A percentile compares a stretch with the other conserved stretches of the same genome.
Evolutionary conservation across 208 protist species (phyloP).

Genomic region (Acanthamoeba lugdunensis): DNA sequence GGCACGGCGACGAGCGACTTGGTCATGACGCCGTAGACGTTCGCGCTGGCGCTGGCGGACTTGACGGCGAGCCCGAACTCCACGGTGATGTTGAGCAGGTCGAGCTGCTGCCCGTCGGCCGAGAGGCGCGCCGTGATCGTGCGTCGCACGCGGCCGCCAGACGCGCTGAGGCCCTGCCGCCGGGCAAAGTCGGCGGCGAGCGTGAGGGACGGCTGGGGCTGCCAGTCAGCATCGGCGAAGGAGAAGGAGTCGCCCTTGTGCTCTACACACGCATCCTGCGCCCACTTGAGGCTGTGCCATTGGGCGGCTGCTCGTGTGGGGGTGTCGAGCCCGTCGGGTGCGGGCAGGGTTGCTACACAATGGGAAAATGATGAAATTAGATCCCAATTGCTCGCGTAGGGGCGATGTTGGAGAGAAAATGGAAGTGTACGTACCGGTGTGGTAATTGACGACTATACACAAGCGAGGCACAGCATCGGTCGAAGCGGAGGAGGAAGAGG

Average conservation of each 20-base stretch:
- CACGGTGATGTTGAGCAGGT: constrained; percentile 16
- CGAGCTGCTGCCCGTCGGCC: not conserved
- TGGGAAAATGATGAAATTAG: no score
- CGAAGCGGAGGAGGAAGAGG: no score
- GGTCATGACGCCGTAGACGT: not conserved
- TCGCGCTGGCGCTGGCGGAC: not conserved
- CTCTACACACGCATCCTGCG: not conserved
- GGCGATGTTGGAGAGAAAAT: no score
- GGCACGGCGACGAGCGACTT: not conserved
- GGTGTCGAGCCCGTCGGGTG: no score
- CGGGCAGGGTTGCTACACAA: no score
- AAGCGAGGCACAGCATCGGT: no score
- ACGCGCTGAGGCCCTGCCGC: not conserved
- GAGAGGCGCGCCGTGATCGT: not conserved
- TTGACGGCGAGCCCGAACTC: not conserved
- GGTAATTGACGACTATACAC: no score
- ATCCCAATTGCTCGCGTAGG: no score
- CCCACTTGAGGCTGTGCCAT: not conserved
- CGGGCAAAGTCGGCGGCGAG: not conserved
- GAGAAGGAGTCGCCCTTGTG: not conserved
- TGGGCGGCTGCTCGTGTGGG: no score
- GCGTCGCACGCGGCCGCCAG: not conserved
- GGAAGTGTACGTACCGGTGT: no score
- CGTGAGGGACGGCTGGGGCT: not conserved
- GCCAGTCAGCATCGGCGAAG: not conserved